Conservation (phyloP, 2,329 filamentous ascomycete species). For the Aspergillus spinulosporus region DNA sequence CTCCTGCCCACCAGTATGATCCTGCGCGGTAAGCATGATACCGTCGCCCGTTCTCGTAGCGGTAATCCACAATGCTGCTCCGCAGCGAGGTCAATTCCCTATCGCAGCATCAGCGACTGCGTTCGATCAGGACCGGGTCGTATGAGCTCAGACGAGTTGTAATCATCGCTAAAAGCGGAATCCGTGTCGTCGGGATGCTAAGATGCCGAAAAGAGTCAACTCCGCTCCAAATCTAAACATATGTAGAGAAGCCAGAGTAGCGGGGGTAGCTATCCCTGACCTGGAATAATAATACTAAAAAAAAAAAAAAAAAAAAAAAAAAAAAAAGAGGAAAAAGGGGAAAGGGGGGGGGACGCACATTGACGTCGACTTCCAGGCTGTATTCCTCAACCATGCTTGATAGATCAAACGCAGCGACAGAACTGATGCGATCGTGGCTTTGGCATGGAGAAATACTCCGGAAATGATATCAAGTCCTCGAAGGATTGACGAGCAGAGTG, state of each 20-base stretch:
- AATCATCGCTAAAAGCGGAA: slow-evolving; percentile 9
- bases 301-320: no score
- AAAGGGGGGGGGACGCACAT: no score
- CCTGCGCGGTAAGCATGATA: slow-evolving; percentile 37
- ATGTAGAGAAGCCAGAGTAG: not conserved
- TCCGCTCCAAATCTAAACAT: not conserved
- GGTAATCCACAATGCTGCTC: slow-evolving; percentile 28
- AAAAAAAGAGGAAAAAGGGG: no score
- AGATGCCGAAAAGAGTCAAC: not conserved
- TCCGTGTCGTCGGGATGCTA: not conserved
- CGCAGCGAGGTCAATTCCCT: slow-evolving; percentile 13
- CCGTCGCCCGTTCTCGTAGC: slow-evolving; percentile 31
- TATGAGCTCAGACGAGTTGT: slow-evolving; percentile 5
- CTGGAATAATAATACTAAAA: no score
- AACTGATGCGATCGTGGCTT: no score
- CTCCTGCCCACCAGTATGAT: slow-evolving; percentile 22
- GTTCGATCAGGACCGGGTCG: not conserved
- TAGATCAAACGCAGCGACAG: no score
- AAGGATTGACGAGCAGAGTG: no score
- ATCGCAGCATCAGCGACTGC: not conserved
- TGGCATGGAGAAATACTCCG: no score
- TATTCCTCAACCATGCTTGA: no score
- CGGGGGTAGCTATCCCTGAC: not conserved
- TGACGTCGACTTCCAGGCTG: no score
- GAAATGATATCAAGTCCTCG: no score